Evolutionary conservation across 768 basidiomycete species (phyloP).

Genomic region (Strobilomyces echinocephalus): DNA sequence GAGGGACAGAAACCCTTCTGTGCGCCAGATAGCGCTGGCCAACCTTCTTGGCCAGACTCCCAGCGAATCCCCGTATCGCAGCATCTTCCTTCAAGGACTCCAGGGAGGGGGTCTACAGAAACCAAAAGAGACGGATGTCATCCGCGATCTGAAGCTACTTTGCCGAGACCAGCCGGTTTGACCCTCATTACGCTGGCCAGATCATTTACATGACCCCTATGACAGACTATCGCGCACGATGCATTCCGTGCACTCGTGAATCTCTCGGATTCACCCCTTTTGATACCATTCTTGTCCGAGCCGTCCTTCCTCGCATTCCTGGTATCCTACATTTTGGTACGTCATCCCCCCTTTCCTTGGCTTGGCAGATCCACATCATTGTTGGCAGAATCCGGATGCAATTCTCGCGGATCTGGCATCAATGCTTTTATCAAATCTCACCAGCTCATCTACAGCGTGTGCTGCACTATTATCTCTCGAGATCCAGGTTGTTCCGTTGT

Average conservation of each 20-base stretch:
- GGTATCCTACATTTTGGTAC: conserved; percentile 84
- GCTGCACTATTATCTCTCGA: conserved; percentile 58
- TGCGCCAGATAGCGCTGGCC: conserved; percentile 78
- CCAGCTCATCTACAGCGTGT: conserved; percentile 67
- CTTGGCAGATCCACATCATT: conserved; percentile 8
- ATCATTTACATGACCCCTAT: conserved; percentile 14
- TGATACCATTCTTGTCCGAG: conserved; percentile 66
- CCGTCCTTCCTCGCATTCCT: conserved; percentile 72
- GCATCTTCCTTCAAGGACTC: conserved; percentile 68
- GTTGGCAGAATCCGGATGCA: conserved; percentile 74
- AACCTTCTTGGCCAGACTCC: conserved; percentile 80
- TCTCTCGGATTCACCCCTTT: conserved; percentile 76
- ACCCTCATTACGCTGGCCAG: conserved; percentile 29
- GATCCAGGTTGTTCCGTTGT: conserved; percentile 55
- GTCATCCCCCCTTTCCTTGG: conserved; percentile 27
- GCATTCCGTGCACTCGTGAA: conserved; percentile 93
- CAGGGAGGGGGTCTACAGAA: conserved; percentile 54
- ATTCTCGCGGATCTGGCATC: conserved; percentile 90
- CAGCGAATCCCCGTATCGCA: conserved; percentile 62
- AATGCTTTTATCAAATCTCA: conserved; percentile 97
- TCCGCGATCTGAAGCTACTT: conserved; percentile 78
- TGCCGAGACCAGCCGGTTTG: conserved; percentile 80
- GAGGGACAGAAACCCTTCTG: conserved; percentile 81
- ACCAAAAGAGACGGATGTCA: conserved; percentile 57
- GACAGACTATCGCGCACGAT: conserved; percentile 85